Conservation (phyloP, 2,329 filamentous ascomycete species). For the Penicillium sp. region DNA sequence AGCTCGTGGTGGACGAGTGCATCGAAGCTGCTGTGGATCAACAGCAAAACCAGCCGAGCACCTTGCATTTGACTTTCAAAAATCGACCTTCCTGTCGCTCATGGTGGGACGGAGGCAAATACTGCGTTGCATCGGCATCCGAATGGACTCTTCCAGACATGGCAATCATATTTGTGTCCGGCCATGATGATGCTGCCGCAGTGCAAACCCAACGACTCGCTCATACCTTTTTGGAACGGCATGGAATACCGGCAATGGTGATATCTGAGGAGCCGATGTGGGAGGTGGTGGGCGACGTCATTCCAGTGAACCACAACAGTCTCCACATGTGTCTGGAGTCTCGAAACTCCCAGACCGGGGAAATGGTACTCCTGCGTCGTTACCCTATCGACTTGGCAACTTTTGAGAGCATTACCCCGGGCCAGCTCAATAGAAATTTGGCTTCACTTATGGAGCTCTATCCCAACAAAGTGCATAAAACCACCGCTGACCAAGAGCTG, state of each 20-base stretch:
- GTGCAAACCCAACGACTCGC: slow-evolving; percentile 33
- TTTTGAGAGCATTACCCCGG: slow-evolving; percentile 46
- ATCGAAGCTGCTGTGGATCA: slow-evolving; percentile 30
- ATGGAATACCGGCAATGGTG: slow-evolving; percentile 43
- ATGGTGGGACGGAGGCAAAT: slow-evolving; percentile 35
- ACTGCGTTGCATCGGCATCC: slow-evolving; percentile 36
- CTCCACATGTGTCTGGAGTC: slow-evolving; percentile 45
- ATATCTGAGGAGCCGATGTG: slow-evolving; percentile 44
- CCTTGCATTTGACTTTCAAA: slow-evolving; percentile 39
- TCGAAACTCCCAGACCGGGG: slow-evolving; percentile 32
- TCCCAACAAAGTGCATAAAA: slow-evolving; percentile 24
- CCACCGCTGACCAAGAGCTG: slow-evolving; percentile 13
- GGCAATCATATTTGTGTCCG: slow-evolving; percentile 44
- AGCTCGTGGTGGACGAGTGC: slow-evolving; percentile 48
- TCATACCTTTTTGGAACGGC: slow-evolving; percentile 41
- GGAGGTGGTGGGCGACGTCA: slow-evolving; percentile 32
- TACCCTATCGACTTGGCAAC: slow-evolving; percentile 47
- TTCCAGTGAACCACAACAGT: slow-evolving; percentile 39
- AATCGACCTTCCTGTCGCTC: slow-evolving; percentile 38
- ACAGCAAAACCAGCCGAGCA: slow-evolving; percentile 24
- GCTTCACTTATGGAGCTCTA: slow-evolving; percentile 39
- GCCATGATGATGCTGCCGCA: slow-evolving; percentile 27
- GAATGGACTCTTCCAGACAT: slow-evolving; percentile 46
- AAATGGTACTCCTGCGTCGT: slow-evolving; percentile 32
- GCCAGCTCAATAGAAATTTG: slow-evolving; percentile 46